Percentiles rank a stretch among this genome's conserved stretches.
Evolutionary conservation across 2,329 filamentous ascomycete species (phyloP).

Genomic region (Colletotrichum magnum): DNA sequence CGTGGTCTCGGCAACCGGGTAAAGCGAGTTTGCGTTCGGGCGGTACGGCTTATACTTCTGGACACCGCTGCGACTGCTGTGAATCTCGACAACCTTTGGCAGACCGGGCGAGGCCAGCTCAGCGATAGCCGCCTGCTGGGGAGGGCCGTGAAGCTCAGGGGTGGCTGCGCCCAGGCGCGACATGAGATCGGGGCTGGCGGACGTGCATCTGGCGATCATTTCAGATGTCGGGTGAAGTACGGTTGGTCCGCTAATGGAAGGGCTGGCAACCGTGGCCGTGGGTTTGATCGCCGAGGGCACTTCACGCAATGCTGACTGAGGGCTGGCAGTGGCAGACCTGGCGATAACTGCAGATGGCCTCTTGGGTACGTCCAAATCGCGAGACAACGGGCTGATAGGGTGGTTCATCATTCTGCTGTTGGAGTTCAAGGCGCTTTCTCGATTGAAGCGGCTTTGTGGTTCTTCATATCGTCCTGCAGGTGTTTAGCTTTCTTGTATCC

Average conservation of each 20-base stretch:
- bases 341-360: not conserved
- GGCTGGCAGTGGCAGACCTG: constrained; percentile 3
- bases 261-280: too few relatives aligned
- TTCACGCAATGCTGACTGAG: not conserved
- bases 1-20: constrained; percentile 28
- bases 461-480: constrained; percentile 38
- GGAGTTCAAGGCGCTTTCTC: constrained; percentile 23
- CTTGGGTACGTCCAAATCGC: not conserved
- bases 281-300: not conserved
- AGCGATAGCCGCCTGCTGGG: constrained; percentile 38
- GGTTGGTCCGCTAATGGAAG: too few relatives aligned
- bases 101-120: constrained; percentile 39
- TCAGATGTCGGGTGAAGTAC: not conserved
- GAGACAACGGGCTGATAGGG: constrained; percentile 30
- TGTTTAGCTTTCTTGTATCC: constrained; percentile 12
- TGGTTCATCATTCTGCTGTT: constrained; percentile 38
- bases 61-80: constrained; percentile 34
- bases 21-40: constrained; percentile 12
- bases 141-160: constrained; percentile 40
- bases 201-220: constrained; percentile 8
- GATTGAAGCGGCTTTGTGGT: constrained; percentile 38
- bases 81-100: constrained; percentile 39
- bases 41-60: constrained; percentile 39
- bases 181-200: constrained; percentile 17
- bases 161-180: constrained; percentile 36